Evolutionary conservation across 805 yeast species (phyloP).

Genomic region (Tetrapisispora arboricola): DNA sequence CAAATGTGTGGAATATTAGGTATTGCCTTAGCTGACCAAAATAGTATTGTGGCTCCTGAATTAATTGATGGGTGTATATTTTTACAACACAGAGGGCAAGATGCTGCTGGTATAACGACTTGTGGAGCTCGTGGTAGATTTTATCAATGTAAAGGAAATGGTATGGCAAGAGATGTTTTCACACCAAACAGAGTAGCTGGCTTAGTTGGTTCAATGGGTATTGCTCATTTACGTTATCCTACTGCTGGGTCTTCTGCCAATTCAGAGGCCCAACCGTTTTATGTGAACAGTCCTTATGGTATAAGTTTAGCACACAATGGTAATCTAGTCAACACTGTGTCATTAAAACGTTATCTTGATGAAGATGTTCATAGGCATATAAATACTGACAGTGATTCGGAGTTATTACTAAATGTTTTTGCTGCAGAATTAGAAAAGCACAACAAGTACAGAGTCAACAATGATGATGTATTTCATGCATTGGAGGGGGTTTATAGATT

Average conservation of each 20-base stretch:
- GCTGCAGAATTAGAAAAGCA: constrained; percentile 86
- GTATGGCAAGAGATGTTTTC: constrained; percentile 97
- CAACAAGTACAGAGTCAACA: constrained; percentile 88
- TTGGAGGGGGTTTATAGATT: constrained; percentile 67
- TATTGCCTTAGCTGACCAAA: constrained; percentile 67
- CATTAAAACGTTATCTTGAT: constrained; percentile 71
- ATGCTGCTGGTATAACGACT: constrained; percentile 98
- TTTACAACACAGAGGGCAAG: constrained; percentile 96
- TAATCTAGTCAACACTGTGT: constrained; percentile 78
- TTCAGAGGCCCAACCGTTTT: constrained; percentile 97
- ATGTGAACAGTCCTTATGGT: constrained; percentile 95
- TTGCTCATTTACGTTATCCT: constrained; percentile 90
- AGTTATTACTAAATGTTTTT: constrained; percentile 76
- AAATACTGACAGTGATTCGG: constrained; percentile 95
- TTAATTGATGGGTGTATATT: constrained; percentile 86
- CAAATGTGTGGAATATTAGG: constrained; percentile 96
- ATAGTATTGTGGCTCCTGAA: constrained; percentile 72
- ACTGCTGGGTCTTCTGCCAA: constrained; percentile 95
- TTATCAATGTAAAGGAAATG: constrained; percentile 97
- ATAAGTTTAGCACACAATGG: constrained; percentile 88
- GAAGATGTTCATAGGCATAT: constrained; percentile 94
- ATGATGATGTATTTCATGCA: constrained; percentile 79
- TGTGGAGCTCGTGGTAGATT: constrained; percentile 89
- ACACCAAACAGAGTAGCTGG: constrained; percentile 69
- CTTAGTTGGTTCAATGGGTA: constrained; percentile 88